phyloP scores from a whole-genome alignment of 768 basidiomycete species.

The Auriscalpium vulgare region DNA sequence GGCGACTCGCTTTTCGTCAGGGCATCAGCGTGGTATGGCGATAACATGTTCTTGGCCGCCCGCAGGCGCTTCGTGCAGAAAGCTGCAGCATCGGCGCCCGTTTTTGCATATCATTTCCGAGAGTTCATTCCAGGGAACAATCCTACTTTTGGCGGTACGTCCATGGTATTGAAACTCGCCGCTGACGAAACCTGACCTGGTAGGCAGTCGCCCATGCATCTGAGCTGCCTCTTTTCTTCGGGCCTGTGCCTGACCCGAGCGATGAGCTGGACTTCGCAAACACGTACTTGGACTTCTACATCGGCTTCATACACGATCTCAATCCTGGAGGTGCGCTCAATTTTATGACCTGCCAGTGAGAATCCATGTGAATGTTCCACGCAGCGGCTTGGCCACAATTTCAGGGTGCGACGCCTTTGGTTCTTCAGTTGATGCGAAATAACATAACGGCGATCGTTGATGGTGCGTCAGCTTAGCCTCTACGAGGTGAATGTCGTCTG shows the following conservation, averaged over 20 bases:
- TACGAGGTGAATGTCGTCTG: background rate
- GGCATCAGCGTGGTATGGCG: constrained; percentile 49
- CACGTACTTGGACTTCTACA: constrained; percentile 42
- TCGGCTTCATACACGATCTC: constrained; percentile 49
- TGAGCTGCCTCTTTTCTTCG: constrained; percentile 42
- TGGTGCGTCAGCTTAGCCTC: constrained; percentile 25
- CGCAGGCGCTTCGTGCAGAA: constrained; percentile 42
- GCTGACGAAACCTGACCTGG: background rate
- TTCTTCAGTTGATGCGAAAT: constrained; percentile 42
- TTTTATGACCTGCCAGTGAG: background rate
- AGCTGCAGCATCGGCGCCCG: constrained; percentile 37
- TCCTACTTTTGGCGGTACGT: constrained; percentile 39
- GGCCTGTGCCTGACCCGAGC: constrained; percentile 32
- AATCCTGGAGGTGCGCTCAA: constrained; percentile 41
- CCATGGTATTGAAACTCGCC: background rate
- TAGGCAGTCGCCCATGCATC: constrained; percentile 39
- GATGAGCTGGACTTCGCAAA: constrained; percentile 39
- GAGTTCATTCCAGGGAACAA: constrained; percentile 52
- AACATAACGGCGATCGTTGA: constrained; percentile 50
- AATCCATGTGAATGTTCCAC: background rate
- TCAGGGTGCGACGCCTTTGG: constrained; percentile 23
- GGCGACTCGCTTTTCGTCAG: constrained; percentile 55
- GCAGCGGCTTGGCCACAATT: constrained; percentile 42
- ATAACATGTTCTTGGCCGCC: constrained; percentile 46
- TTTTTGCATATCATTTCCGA: constrained; percentile 47